These are phyloP conservation scores for Zasmidium cellare DNA, from an alignment of 2,329 filamentous ascomycete genomes.

Conservation along the genomic window DNA sequence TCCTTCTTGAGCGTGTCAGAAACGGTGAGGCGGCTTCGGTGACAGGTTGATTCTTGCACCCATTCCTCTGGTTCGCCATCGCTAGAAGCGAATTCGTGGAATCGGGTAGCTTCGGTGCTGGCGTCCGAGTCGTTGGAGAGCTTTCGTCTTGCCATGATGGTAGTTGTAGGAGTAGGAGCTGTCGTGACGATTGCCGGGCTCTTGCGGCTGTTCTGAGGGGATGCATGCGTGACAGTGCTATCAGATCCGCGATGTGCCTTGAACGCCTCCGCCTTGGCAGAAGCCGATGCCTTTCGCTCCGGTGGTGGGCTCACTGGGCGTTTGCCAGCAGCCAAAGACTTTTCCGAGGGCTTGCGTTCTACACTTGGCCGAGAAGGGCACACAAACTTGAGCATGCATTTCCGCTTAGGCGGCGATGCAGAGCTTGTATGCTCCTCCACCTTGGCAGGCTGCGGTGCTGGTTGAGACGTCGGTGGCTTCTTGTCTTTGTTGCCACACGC, in stretches of 20 bases:
- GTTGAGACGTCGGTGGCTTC: conserved; percentile 41
- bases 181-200: conserved; percentile 24
- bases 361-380: conserved; percentile 59
- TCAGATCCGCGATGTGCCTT: conserved; percentile 50
- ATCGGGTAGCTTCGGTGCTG: conserved; percentile 60
- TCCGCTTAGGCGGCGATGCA: conserved; percentile 51
- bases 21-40: conserved; percentile 75
- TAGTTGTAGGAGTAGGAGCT: conserved; percentile 26
- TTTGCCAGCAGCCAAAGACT: conserved; percentile 26
- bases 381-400: conserved; percentile 71
- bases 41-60: conserved; percentile 70
- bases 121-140: conserved; percentile 33
- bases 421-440: conserved; percentile 13
- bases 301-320: conserved; percentile 43
- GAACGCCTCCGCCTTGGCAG: conserved; percentile 10
- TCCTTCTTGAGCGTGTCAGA: conserved; percentile 89
- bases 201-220: conserved; percentile 46
- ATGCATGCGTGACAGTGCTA: conserved; percentile 51
- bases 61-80: conserved; percentile 84
- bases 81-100: conserved; percentile 90
- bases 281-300: conserved; percentile 15
- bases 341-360: conserved; percentile 32
- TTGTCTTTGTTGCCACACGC: conserved; percentile 69
- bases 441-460: conserved; percentile 29
- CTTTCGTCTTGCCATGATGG: conserved; percentile 31